phyloP scores from a whole-genome alignment of 1,284 basidiomycete species.

The Volvariella surrecta region DNA sequence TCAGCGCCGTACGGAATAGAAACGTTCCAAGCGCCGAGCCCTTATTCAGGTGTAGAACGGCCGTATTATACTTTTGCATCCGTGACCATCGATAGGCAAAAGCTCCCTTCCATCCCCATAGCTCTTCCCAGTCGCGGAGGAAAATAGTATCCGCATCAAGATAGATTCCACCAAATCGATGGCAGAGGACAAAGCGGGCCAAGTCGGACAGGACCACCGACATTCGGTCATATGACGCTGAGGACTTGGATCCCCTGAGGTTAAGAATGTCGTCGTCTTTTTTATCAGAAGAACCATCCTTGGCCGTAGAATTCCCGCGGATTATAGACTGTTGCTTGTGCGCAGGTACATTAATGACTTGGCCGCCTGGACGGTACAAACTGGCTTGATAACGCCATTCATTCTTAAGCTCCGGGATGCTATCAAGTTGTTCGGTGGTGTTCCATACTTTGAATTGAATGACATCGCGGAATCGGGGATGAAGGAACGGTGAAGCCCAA shows the following conservation, averaged over 20 bases:
- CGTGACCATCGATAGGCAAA: constrained; percentile 86
- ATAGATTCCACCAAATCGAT: constrained; percentile 82
- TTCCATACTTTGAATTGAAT: constrained; percentile 88
- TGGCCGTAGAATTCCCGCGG: neutral
- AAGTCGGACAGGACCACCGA: constrained; percentile 83
- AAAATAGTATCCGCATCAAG: constrained; percentile 84
- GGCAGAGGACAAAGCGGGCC: constrained; percentile 80
- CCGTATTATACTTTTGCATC: constrained; percentile 79
- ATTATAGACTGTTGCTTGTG: constrained; percentile 23
- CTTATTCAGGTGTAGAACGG: constrained; percentile 79
- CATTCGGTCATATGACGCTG: constrained; percentile 68
- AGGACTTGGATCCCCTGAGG: constrained; percentile 70
- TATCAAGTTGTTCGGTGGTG: constrained; percentile 82
- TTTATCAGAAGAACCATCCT: constrained; percentile 13
- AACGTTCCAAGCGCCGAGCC: constrained; percentile 75
- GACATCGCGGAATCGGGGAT: constrained; percentile 70
- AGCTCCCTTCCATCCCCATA: constrained; percentile 83
- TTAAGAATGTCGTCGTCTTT: constrained; percentile 58
- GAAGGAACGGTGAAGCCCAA: constrained; percentile 81
- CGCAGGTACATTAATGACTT: constrained; percentile 42
- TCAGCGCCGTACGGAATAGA: constrained; percentile 78
- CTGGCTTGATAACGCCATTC: constrained; percentile 64
- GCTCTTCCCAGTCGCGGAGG: constrained; percentile 85
- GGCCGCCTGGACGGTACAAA: constrained; percentile 72
- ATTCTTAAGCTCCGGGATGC: constrained; percentile 65